Conservation (phyloP, 2,329 filamentous ascomycete species). For the Calonectria ilicicola region DNA sequence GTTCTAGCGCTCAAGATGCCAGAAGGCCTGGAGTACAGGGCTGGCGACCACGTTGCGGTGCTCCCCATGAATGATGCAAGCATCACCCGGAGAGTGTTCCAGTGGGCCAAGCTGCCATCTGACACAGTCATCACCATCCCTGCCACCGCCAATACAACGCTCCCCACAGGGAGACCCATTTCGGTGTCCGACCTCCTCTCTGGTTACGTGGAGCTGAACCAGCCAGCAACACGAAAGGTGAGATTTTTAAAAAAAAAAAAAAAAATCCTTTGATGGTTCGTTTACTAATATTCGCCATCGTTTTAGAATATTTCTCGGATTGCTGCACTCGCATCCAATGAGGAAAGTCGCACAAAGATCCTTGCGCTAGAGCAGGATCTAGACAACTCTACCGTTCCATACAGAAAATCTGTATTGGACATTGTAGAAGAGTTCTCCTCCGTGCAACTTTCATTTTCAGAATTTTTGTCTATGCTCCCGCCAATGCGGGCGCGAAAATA, state of each 20-base stretch:
- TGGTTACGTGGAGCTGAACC: slow-evolving; percentile 76
- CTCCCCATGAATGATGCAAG: slow-evolving; percentile 73
- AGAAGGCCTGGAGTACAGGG: slow-evolving; percentile 68
- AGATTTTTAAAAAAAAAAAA: slow-evolving; percentile 37
- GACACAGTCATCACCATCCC: slow-evolving; percentile 67
- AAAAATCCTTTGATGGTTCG: too few relatives aligned
- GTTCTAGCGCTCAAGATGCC: slow-evolving; percentile 74
- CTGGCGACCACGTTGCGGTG: slow-evolving; percentile 79
- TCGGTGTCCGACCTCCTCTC: slow-evolving; percentile 71
- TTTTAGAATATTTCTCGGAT: slow-evolving; percentile 47
- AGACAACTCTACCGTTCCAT: slow-evolving; percentile 55
- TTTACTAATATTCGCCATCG: background rate
- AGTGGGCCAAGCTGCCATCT: slow-evolving; percentile 72
- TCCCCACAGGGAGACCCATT: slow-evolving; percentile 66
- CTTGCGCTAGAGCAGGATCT: slow-evolving; percentile 54
- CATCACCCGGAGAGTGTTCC: slow-evolving; percentile 70
- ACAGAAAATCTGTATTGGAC: slow-evolving; percentile 69
- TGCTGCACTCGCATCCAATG: slow-evolving; percentile 46
- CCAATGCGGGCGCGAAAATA: slow-evolving; percentile 64
- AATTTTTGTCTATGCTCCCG: slow-evolving; percentile 73
- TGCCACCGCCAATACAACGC: slow-evolving; percentile 56
- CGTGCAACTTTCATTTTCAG: slow-evolving; percentile 66
- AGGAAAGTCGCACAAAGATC: slow-evolving; percentile 46
- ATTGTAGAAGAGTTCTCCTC: slow-evolving; percentile 68
- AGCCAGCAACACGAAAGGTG: slow-evolving; percentile 74